Evolutionary conservation across 2,329 filamentous ascomycete species (phyloP).

Genomic region (Anisogramma anomala): DNA sequence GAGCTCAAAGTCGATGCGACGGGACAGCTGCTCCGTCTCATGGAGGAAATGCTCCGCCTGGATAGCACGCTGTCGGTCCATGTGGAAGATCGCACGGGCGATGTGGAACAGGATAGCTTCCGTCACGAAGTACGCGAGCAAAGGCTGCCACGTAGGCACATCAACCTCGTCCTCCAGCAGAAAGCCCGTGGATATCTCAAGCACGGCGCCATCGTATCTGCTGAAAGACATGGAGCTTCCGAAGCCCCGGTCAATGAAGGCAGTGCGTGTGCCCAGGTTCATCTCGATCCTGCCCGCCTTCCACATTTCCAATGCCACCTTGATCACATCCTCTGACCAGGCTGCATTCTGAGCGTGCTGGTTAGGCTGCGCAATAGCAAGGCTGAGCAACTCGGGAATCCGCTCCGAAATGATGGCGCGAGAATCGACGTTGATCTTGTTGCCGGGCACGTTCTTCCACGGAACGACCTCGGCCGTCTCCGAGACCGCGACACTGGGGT

Average conservation of each 20-base stretch:
- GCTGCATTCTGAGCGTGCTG: slow-evolving; percentile 11
- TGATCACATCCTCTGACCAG: slow-evolving; percentile 17
- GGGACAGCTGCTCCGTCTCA: slow-evolving; percentile 19
- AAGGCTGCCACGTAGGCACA: slow-evolving; percentile 19
- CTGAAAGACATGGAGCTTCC: slow-evolving; percentile 20
- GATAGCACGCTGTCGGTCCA: slow-evolving; percentile 21
- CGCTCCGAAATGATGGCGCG: slow-evolving; percentile 13
- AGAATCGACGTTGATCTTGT: slow-evolving; percentile 14
- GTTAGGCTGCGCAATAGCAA: slow-evolving; percentile 16
- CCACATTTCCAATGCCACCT: slow-evolving; percentile 19
- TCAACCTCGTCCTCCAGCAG: slow-evolving; percentile 20
- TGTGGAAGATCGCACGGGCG: slow-evolving; percentile 20
- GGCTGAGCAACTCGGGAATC: slow-evolving; percentile 18
- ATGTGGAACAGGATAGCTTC: slow-evolving; percentile 27
- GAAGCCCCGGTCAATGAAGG: slow-evolving; percentile 20
- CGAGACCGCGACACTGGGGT: slow-evolving; percentile 12
- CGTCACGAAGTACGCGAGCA: slow-evolving; percentile 16
- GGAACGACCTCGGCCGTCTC: slow-evolving; percentile 12
- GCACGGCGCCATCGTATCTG: slow-evolving; percentile 14
- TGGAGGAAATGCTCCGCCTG: slow-evolving; percentile 24
- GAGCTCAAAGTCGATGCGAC: slow-evolving; percentile 24
- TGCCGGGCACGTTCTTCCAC: slow-evolving; percentile 11
- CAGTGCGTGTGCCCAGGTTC: slow-evolving; percentile 18
- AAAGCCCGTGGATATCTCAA: slow-evolving; percentile 20
- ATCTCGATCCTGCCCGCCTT: slow-evolving; percentile 16